Percentiles rank a stretch among this genome's conserved stretches.
These are phyloP conservation scores for Calonectria leucothoes DNA, from an alignment of 2,329 filamentous ascomycete species.

Conservation along the genomic window DNA sequence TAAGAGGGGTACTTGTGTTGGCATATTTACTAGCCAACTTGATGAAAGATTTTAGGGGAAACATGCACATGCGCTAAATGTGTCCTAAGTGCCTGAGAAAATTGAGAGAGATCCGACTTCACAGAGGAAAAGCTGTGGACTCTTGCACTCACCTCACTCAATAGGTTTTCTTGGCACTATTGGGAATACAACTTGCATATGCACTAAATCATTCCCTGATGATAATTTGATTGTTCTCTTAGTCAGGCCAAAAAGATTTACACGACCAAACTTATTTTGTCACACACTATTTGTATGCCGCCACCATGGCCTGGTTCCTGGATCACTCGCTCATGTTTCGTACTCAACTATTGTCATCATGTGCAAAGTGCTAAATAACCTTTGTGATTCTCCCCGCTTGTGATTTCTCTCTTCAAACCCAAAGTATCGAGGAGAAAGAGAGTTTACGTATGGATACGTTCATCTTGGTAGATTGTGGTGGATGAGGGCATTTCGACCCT, in stretches of 20 bases:
- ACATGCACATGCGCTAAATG: not conserved
- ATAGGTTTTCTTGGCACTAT: no score
- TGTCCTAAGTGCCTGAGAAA: not conserved
- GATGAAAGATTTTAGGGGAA: not conserved
- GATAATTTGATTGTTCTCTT: no score
- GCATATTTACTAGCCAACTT: not conserved
- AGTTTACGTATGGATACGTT: not conserved
- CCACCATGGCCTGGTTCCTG: no score
- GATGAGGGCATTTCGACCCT: not conserved
- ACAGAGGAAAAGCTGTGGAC: no score
- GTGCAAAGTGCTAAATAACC: not conserved
- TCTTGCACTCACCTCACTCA: no score
- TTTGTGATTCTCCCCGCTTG: not conserved
- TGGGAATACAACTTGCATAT: no score
- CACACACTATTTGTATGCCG: no score
- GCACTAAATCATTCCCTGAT: no score
- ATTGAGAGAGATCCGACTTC: not conserved
- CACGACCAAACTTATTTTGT: no score
- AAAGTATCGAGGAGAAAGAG: not conserved
- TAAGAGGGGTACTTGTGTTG: not conserved
- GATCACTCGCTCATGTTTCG: not conserved
- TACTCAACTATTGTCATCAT: not conserved
- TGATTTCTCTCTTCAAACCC: not conserved
- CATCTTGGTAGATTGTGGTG: not conserved
- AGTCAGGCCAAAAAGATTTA: no score